A percentile compares a stretch with the other conserved stretches of the same genome.
phyloP scores from a whole-genome alignment of 192 early-diverging fungal genomes.

The Coemansia aciculifera region DNA sequence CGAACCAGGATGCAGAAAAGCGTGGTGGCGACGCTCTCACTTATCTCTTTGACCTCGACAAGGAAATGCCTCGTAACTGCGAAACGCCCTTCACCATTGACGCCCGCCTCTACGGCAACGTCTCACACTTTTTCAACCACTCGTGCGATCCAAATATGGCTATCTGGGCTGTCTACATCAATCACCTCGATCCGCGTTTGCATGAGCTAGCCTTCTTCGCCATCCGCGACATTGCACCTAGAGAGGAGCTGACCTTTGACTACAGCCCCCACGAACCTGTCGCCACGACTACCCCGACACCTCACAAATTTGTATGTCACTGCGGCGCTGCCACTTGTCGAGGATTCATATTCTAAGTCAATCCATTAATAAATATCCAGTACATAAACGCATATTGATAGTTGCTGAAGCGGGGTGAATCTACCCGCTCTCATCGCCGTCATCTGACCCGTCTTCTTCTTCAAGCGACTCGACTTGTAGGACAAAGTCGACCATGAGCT shows the following conservation, averaged over 20 bases:
- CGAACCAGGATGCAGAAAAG: constrained; percentile 70
- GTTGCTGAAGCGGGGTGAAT: neutral
- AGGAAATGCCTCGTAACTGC: constrained; percentile 78
- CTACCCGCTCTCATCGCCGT: constrained; percentile 6
- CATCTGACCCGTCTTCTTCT: constrained; percentile 31
- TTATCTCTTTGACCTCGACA: constrained; percentile 72
- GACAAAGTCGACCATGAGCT: constrained; percentile 53
- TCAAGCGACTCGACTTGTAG: constrained; percentile 49
- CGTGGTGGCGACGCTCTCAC: constrained; percentile 47
- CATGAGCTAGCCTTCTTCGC: constrained; percentile 95
- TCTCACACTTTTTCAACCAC: constrained; percentile 98
- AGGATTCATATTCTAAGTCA: constrained; percentile 20
- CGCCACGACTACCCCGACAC: neutral
- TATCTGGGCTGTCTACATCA: constrained; percentile 54
- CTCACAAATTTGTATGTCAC: constrained; percentile 29
- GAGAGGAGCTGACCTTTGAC: constrained; percentile 94
- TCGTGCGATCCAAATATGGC: constrained; percentile 90
- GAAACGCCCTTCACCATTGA: constrained; percentile 92
- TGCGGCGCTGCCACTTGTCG: constrained; percentile 28
- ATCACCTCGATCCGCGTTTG: constrained; percentile 76
- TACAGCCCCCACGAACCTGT: constrained; percentile 71
- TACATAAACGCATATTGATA: neutral
- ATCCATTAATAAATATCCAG: neutral
- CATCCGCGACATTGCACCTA: constrained; percentile 63
- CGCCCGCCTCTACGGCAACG: constrained; percentile 86